These are phyloP conservation scores for Calocera viscosa DNA, from an alignment of 768 basidiomycete genomes.

Conservation along the genomic window DNA sequence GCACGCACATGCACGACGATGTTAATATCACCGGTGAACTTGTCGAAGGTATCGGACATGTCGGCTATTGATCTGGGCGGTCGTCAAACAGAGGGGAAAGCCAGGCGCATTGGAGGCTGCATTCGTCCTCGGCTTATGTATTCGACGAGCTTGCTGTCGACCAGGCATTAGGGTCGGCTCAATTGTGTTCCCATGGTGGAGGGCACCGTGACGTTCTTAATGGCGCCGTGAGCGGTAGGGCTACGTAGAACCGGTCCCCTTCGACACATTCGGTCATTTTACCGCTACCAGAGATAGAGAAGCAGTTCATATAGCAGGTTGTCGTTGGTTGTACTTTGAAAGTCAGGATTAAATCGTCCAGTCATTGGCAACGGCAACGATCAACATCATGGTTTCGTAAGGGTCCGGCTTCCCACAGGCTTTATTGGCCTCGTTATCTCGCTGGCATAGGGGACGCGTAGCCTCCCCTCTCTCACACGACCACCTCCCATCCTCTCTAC, in stretches of 20 bases:
- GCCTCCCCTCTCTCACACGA: constrained; percentile 6
- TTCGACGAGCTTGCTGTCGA: neutral
- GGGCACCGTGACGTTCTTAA: no score
- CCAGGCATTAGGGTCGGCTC: neutral
- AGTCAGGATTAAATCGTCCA: no score
- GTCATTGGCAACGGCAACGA: no score
- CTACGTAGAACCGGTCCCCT: no score
- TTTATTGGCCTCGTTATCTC: neutral
- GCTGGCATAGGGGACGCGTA: neutral
- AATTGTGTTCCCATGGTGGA: neutral
- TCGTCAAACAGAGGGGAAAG: no score
- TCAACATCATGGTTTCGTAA: neutral
- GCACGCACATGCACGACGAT: neutral
- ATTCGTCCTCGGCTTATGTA: neutral
- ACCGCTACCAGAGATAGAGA: no score
- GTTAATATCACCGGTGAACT: neutral
- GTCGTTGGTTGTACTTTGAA: no score
- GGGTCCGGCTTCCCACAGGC: constrained; percentile 4
- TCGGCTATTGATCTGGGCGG: no score
- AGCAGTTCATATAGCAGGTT: no score
- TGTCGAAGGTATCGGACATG: neutral
- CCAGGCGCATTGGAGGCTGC: neutral
- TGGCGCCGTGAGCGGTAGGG: no score
- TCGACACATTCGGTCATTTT: no score
- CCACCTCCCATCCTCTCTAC: neutral